These are phyloP conservation scores for Globisporangium rhizosaccharum DNA, from an alignment of 352 stramenopile genomes.

Conservation along the genomic window DNA sequence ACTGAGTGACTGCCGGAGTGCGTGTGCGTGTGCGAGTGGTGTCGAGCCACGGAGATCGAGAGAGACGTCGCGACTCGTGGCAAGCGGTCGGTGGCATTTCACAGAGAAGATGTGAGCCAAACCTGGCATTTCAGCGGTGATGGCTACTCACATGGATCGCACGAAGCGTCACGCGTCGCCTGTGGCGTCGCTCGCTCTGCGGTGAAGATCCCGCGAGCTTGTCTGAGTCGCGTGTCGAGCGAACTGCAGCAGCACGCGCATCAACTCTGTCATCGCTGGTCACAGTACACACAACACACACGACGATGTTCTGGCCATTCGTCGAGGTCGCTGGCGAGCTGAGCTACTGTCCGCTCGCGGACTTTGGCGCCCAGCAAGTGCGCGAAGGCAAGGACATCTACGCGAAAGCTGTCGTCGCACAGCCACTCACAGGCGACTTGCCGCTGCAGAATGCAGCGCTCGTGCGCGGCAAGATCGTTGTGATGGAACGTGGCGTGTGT, in stretches of 20 bases:
- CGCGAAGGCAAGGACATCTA: constrained; percentile 49
- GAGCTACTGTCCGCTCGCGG: constrained; percentile 60
- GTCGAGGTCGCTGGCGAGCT: constrained; percentile 50
- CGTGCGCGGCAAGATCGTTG: constrained; percentile 45
- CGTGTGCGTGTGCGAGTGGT: too few relatives aligned
- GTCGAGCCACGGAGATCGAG: too few relatives aligned
- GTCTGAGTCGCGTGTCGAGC: constrained; percentile 2
- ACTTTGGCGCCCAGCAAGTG: constrained; percentile 43
- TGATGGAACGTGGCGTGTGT: constrained; percentile 62
- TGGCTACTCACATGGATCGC: too few relatives aligned
- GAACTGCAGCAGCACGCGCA: neutral
- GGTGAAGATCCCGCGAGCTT: too few relatives aligned
- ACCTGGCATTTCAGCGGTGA: too few relatives aligned
- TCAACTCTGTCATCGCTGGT: neutral
- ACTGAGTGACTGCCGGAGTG: too few relatives aligned
- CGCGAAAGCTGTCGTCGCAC: constrained; percentile 42
- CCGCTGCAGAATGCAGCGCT: constrained; percentile 45
- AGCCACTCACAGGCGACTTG: constrained; percentile 46
- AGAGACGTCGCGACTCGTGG: too few relatives aligned
- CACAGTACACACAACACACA: neutral
- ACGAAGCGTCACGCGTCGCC: too few relatives aligned
- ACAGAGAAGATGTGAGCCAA: too few relatives aligned
- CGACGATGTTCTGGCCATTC: constrained; percentile 68
- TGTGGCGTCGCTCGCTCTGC: too few relatives aligned
- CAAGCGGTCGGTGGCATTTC: too few relatives aligned